These are phyloP conservation scores for Fusarium cicatricum DNA, from an alignment of 2,329 filamentous ascomycete genomes.

Conservation along the genomic window DNA sequence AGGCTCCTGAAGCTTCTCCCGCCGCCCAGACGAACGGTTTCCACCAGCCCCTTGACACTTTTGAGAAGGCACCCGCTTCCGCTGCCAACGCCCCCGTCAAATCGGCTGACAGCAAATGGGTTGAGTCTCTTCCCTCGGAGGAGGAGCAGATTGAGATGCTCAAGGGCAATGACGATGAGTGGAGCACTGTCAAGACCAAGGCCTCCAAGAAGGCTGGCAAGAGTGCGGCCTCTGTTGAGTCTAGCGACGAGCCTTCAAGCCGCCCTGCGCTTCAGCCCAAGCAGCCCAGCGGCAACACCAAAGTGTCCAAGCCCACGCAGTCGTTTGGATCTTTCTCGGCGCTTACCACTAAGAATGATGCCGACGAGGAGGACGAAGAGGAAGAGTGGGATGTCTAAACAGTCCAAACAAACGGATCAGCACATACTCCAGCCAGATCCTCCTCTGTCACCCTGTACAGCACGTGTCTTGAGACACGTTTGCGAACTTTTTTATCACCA, in stretches of 20 bases:
- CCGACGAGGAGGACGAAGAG: conserved; percentile 51
- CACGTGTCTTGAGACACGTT: conserved; percentile 10
- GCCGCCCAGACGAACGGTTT: conserved; percentile 46
- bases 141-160: conserved; percentile 69
- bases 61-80: conserved; percentile 51
- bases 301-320: conserved; percentile 46
- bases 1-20: conserved; percentile 43
- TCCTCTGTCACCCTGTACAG: conserved; percentile 12
- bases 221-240: conserved; percentile 49
- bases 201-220: conserved; percentile 54
- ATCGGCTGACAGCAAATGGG: conserved; percentile 54
- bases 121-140: conserved; percentile 63
- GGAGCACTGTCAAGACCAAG: conserved; percentile 67
- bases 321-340: conserved; percentile 60
- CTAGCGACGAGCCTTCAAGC: conserved; percentile 46
- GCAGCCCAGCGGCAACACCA: conserved; percentile 39
- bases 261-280: conserved; percentile 45
- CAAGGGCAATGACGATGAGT: conserved; percentile 60
- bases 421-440: neutral
- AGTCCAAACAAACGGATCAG: neutral
- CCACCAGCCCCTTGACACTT: conserved; percentile 65
- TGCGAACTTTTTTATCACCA: conserved; percentile 20
- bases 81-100: conserved; percentile 44
- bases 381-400: conserved; percentile 62
- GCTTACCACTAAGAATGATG: conserved; percentile 53